These are phyloP conservation scores for Vinca minor DNA, from an alignment of 257 asterid species.

Conservation along the genomic window DNA sequence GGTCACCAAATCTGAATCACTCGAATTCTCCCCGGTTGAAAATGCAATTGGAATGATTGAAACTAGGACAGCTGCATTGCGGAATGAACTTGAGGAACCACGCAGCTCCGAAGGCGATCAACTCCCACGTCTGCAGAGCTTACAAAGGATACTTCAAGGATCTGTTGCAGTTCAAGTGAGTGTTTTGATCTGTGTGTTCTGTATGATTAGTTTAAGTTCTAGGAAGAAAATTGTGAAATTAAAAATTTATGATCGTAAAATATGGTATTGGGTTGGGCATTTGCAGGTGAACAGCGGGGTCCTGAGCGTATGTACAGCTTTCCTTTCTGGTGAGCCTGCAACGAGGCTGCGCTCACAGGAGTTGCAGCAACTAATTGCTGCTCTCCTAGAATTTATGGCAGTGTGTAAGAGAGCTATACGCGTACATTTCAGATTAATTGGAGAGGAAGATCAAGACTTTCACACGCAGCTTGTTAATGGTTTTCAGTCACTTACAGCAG, in stretches of 20 bases:
- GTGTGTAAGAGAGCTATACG: slow-evolving; percentile 98
- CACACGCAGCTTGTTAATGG: slow-evolving; percentile 98
- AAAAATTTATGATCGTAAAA: background rate
- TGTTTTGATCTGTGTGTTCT: slow-evolving; percentile 7
- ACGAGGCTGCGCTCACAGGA: slow-evolving; percentile 97
- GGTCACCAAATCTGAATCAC: slow-evolving; percentile 78
- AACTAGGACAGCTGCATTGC: slow-evolving; percentile 87
- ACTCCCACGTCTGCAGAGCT: slow-evolving; percentile 94
- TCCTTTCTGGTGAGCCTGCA: slow-evolving; percentile 99
- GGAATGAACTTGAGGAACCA: slow-evolving; percentile 97
- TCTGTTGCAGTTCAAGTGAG: slow-evolving; percentile 98
- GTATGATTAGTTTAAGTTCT: background rate
- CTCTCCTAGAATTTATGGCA: slow-evolving; percentile 96
- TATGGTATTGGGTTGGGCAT: background rate
- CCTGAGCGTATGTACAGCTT: slow-evolving; percentile 94
- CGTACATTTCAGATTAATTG: slow-evolving; percentile 85
- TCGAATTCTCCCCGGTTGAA: slow-evolving; percentile 98
- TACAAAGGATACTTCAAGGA: slow-evolving; percentile 98
- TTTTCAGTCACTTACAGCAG: slow-evolving; percentile 97
- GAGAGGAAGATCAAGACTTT: slow-evolving; percentile 96
- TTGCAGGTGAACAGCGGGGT: slow-evolving; percentile 96
- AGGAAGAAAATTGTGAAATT: background rate
- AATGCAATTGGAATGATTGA: slow-evolving; percentile 99
- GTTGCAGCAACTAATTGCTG: slow-evolving; percentile 91
- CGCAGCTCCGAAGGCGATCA: slow-evolving; percentile 99